Base-by-base conservation (phyloP, 2,329 filamentous ascomycete genomes). In the Pseudopithomyces maydicus region DNA sequence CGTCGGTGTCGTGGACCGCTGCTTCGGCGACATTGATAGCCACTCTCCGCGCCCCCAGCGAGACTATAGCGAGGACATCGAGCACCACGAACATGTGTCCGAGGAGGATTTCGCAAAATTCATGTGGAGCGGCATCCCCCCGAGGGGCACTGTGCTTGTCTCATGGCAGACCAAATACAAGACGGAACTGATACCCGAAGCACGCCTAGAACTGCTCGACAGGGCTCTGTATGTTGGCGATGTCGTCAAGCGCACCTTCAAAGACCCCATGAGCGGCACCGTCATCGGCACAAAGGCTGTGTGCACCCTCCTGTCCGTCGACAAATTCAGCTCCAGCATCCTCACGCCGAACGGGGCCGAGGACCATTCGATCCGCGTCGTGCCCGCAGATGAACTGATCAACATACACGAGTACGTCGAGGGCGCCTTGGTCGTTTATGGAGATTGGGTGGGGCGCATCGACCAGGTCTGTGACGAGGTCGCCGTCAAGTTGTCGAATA, bases 381-480 rank as follows among this genome's bases (percentile, higher is more conserved):
- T 84, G 2, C 76, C 79, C 3, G 71, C 78, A 3, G 71, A 76
- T 49, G 82, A 84, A 56, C 69, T 85, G 6, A 69, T 72, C 54
- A 74, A 76, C 53, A 75, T 78, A 12, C 75, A 81, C 57, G 73
- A 81, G 46, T 81, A 79, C 58, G 66, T 75, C 6, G 79, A 81
- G 57, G 82, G 82, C 4, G 81, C 84, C 51, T 75, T 83, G 32
- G 75, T 87, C 20, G 75, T 86, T 12, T 84, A 82, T 66, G 75
- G 80, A 17, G 79, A 83, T 61, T 87, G 84, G 82, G 67, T 87
- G 3, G 85, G 85, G 1, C 71, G 80, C 11, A 78, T 88, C 4
- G 77, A 81, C 49, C 76, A 80, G 2, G 74, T 82, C 43, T 74
- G 78, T 29, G 78, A 82, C 46, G 79, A 82, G 50, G 75, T 86